phyloP scores from a whole-genome alignment of 2,329 filamentous ascomycete genomes.

The Colletotrichum liriopes region DNA sequence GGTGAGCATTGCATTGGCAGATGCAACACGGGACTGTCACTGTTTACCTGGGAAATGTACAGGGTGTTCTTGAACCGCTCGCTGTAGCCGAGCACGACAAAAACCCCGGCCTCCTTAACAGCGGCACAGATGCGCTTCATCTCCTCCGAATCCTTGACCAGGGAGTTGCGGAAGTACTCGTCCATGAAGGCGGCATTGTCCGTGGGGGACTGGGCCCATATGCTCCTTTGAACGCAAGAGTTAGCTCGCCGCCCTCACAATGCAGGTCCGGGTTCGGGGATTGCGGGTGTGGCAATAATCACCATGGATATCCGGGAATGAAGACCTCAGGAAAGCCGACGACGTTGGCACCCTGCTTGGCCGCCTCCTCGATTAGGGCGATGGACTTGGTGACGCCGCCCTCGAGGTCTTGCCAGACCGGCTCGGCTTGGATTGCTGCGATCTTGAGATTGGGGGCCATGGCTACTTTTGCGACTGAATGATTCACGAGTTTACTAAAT shows the following conservation, averaged over 20 bases:
- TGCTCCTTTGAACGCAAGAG: constrained; percentile 44
- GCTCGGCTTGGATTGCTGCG: constrained; percentile 48
- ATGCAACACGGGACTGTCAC: no score
- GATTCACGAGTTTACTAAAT: no score
- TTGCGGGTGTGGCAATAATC: neutral
- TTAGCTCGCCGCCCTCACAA: neutral
- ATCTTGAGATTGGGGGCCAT: constrained; percentile 45
- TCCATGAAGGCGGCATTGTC: constrained; percentile 59
- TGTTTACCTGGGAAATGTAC: constrained; percentile 60
- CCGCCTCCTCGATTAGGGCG: constrained; percentile 51
- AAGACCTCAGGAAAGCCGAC: constrained; percentile 63
- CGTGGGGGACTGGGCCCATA: constrained; percentile 48
- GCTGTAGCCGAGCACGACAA: constrained; percentile 63
- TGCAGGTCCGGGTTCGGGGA: neutral
- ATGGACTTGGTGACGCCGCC: constrained; percentile 56
- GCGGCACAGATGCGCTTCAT: constrained; percentile 61
- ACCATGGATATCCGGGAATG: constrained; percentile 64
- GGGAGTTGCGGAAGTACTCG: constrained; percentile 61
- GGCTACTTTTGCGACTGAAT: neutral
- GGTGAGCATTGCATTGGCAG: neutral
- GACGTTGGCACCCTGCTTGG: constrained; percentile 51
- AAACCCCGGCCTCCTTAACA: constrained; percentile 62
- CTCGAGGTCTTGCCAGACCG: constrained; percentile 48
- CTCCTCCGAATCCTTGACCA: constrained; percentile 57
- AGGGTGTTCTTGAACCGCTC: constrained; percentile 62